phyloP scores from a whole-genome alignment of 2,329 filamentous ascomycete genomes.

The Aspergillus puulaauensis region DNA sequence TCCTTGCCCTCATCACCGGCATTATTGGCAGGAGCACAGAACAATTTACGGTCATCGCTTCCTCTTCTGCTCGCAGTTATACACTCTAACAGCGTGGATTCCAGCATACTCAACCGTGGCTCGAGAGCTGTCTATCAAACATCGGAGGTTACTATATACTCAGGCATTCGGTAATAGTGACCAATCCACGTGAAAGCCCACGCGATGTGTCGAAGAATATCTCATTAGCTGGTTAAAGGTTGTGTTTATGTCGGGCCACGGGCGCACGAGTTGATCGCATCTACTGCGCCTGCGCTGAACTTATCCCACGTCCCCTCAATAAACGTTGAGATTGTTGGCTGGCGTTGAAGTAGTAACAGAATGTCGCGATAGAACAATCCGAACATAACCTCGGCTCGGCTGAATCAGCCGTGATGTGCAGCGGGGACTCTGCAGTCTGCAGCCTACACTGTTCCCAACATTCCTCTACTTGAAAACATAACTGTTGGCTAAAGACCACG shows the following conservation, averaged over 20 bases:
- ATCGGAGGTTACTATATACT: no score
- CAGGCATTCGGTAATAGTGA: no score
- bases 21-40: not conserved
- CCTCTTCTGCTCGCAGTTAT: not conserved
- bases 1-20: not conserved
- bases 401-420: slow-evolving; percentile 4
- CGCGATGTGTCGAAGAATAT: not conserved
- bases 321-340: not conserved
- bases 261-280: not conserved
- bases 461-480: not conserved
- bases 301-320: not conserved
- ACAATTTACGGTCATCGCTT: not conserved
- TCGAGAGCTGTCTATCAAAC: no score
- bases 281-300: not conserved
- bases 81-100: not conserved
- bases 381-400: slow-evolving; percentile 11
- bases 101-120: not conserved
- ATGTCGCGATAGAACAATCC: slow-evolving; percentile 6
- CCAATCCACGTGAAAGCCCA: not conserved
- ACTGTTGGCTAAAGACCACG: not conserved
- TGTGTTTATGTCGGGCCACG: not conserved
- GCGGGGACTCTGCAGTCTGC: not conserved
- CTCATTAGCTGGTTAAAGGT: not conserved
- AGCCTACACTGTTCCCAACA: not conserved
- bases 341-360: not conserved